Conservation (phyloP, 1,284 basidiomycete species). For the Polyporus tsugae region DNA sequence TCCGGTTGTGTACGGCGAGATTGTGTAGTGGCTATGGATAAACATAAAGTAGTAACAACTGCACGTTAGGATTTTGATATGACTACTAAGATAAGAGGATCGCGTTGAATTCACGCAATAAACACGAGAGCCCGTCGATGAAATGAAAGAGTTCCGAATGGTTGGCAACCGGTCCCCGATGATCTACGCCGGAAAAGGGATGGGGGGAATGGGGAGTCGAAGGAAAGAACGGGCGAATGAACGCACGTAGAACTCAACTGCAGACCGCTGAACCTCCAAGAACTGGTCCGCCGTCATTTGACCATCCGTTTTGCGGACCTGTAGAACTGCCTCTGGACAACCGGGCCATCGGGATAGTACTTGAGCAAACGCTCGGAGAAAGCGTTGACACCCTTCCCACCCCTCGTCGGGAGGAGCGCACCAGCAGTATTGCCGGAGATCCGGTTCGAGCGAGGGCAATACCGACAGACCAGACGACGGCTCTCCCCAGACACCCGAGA, state of each 20-base stretch:
- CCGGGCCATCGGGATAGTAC: not conserved
- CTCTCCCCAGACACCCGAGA: slow-evolving; percentile 5
- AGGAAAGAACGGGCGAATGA: not conserved
- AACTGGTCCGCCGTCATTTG: not conserved
- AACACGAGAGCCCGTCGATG: no score
- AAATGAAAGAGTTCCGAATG: not conserved
- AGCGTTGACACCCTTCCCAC: not conserved
- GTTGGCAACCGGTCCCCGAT: not conserved
- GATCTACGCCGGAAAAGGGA: not conserved
- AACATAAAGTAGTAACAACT: no score
- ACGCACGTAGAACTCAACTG: slow-evolving; percentile 5
- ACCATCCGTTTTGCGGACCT: not conserved
- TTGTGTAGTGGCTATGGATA: no score
- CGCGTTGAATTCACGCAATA: no score
- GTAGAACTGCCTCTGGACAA: not conserved
- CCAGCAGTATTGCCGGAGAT: not conserved
- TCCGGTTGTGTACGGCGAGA: no score
- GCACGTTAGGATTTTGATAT: no score
- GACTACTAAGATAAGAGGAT: no score
- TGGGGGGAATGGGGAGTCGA: slow-evolving; percentile 5
- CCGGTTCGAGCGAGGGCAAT: slow-evolving; percentile 32
- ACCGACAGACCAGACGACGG: slow-evolving; percentile 1
- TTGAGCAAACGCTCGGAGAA: not conserved
- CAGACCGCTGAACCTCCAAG: slow-evolving; percentile 1
- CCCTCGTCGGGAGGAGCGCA: not conserved